Percentiles rank a stretch among this genome's conserved stretches.
These are phyloP conservation scores for Carallia brachiata DNA, from an alignment of 345 rosid genomes.

Conservation along the genomic window DNA sequence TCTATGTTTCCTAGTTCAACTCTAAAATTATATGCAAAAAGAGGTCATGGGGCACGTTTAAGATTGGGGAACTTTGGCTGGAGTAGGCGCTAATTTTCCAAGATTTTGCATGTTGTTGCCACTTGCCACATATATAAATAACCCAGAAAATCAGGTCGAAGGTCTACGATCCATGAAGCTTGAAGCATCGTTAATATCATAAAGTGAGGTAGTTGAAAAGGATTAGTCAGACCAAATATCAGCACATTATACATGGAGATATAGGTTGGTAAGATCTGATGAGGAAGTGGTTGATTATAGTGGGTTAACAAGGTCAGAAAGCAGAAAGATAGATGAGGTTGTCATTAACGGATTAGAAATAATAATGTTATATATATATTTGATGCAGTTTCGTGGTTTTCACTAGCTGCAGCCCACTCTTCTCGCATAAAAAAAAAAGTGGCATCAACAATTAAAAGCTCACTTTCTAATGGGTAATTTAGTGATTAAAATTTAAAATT, in stretches of 20 bases:
- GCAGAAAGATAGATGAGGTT: neutral
- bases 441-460: too few relatives aligned
- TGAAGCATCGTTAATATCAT: neutral
- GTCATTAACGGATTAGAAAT: neutral
- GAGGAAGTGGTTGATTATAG: slow-evolving; percentile 2
- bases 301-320: neutral
- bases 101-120: neutral
- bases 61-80: too few relatives aligned
- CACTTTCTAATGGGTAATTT: too few relatives aligned
- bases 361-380: too few relatives aligned
- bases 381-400: neutral
- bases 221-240: slow-evolving; percentile 7
- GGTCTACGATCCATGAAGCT: neutral
- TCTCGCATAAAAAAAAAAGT: neutral
- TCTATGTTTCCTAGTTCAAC: too few relatives aligned
- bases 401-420: too few relatives aligned
- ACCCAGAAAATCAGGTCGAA: neutral
- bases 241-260: neutral
- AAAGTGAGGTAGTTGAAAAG: slow-evolving; percentile 25
- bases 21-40: too few relatives aligned
- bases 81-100: too few relatives aligned
- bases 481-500: too few relatives aligned
- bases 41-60: too few relatives aligned
- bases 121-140: neutral
- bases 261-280: slow-evolving; percentile 17